Conservation (phyloP, 495 filamentous ascomycete species). For the Lindgomyces ingoldianus region DNA sequence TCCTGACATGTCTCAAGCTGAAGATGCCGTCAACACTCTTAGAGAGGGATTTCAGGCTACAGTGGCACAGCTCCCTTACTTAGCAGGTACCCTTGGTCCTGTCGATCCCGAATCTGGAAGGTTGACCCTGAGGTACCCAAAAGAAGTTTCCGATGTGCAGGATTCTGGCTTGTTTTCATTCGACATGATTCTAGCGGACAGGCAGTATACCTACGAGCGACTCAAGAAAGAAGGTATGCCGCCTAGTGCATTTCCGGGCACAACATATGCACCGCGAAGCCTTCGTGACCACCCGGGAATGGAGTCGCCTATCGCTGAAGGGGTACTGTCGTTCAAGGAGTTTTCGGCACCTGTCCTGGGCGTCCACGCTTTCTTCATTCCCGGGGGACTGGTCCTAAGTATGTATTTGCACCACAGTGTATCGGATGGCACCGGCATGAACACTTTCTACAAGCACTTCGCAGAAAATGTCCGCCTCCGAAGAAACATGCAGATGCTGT, state of each 20-base stretch:
- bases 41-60: conserved; percentile 11
- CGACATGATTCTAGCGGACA: not conserved
- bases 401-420: conserved; percentile 20
- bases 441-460: conserved; percentile 4
- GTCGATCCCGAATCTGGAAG: conserved; percentile 4
- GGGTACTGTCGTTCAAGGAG: not conserved
- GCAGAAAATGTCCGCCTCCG: conserved; percentile 1
- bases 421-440: conserved; percentile 15
- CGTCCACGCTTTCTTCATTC: conserved; percentile 21
- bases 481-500: not conserved
- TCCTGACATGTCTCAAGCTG: not conserved
- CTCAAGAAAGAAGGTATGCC: conserved; percentile 19
- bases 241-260: not conserved
- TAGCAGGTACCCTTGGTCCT: conserved; percentile 21
- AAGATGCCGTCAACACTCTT: conserved; percentile 19
- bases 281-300: conserved; percentile 6
- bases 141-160: not conserved
- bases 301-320: conserved; percentile 6
- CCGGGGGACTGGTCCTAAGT: conserved; percentile 21
- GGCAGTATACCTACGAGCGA: conserved; percentile 6
- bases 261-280: not conserved
- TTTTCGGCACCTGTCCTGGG: conserved; percentile 3
- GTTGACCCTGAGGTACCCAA: conserved; percentile 17
- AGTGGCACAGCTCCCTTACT: conserved; percentile 8
- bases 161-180: not conserved